These are phyloP conservation scores for Pyrenochaeta sp. DNA, from an alignment of 2,329 filamentous ascomycete species.

Conservation along the genomic window DNA sequence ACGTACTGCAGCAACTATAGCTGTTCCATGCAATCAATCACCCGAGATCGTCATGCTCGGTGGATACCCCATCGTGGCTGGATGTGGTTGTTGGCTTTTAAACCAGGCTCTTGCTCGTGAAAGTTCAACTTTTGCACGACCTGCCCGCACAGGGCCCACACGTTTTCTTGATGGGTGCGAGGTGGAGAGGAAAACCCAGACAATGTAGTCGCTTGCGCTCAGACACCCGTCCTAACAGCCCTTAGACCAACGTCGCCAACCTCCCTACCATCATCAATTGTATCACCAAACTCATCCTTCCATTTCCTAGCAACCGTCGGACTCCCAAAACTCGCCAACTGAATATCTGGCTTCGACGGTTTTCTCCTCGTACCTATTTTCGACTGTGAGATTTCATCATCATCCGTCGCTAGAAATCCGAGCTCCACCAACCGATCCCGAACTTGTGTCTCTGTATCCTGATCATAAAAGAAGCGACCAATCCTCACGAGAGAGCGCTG, in stretches of 20 bases:
- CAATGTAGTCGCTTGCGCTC: background rate
- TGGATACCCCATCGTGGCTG: background rate
- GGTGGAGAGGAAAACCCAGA: background rate
- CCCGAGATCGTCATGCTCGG: too few species aligned
- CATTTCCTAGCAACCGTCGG: background rate
- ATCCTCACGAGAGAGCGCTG: slow-evolving; percentile 19
- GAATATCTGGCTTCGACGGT: slow-evolving; percentile 4
- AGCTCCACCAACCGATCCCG: slow-evolving; percentile 21
- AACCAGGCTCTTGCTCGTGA: background rate
- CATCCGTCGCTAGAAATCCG: slow-evolving; percentile 17
- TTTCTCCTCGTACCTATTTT: background rate
- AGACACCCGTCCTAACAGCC: background rate
- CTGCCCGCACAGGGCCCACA: background rate
- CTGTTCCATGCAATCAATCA: too few species aligned
- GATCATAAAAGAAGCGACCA: slow-evolving; percentile 28
- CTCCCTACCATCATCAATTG: background rate
- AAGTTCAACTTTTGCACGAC: background rate
- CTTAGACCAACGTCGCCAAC: background rate
- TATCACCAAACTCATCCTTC: background rate
- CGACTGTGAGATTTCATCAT: background rate
- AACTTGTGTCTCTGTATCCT: slow-evolving; percentile 22
- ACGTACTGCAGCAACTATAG: background rate
- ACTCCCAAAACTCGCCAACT: background rate
- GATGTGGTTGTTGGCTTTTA: background rate
- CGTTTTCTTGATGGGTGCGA: too few species aligned